Evolutionary conservation across 2,329 filamentous ascomycete genomes (phyloP).

Genomic region (Parascedosporium putredinis): DNA sequence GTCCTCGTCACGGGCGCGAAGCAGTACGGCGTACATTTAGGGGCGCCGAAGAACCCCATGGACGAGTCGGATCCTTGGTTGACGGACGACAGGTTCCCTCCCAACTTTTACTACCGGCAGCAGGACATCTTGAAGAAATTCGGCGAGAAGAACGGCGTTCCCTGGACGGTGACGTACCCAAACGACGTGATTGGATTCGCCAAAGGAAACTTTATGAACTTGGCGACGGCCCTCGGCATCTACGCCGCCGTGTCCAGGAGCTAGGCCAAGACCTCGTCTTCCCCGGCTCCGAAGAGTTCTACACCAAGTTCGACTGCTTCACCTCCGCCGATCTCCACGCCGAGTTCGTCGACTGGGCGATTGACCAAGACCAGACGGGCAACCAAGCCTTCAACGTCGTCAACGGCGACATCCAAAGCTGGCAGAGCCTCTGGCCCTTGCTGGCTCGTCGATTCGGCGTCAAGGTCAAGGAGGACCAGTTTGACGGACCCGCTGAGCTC

Average conservation of each 20-base stretch:
- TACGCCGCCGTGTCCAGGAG: conserved; percentile 26
- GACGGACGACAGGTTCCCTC: conserved; percentile 23
- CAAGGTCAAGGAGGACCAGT: conserved; percentile 21
- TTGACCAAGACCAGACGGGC: conserved; percentile 13
- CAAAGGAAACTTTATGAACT: conserved; percentile 28
- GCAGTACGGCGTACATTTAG: conserved; percentile 43
- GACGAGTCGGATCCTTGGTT: conserved; percentile 34
- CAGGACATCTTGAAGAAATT: conserved; percentile 29
- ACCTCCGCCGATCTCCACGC: conserved; percentile 24
- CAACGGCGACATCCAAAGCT: conserved; percentile 29
- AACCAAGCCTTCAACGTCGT: conserved; percentile 31
- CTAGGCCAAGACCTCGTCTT: conserved; percentile 21
- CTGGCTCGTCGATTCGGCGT: conserved; percentile 24
- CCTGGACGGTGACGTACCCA: conserved; percentile 22
- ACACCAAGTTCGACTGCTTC: conserved; percentile 22
- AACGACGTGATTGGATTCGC: conserved; percentile 24
- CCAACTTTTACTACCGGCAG: conserved; percentile 42
- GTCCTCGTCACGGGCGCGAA: conserved; percentile 38
- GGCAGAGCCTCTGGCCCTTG: conserved; percentile 31
- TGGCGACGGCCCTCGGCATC: conserved; percentile 26
- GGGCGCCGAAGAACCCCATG: conserved; percentile 35
- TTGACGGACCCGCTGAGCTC: conserved; percentile 12
- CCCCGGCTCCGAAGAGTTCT: conserved; percentile 24
- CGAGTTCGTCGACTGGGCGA: conserved; percentile 25
- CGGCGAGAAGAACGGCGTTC: conserved; percentile 10